phyloP scores from a whole-genome alignment of 345 rosid species.

The Citrus medica region DNA sequence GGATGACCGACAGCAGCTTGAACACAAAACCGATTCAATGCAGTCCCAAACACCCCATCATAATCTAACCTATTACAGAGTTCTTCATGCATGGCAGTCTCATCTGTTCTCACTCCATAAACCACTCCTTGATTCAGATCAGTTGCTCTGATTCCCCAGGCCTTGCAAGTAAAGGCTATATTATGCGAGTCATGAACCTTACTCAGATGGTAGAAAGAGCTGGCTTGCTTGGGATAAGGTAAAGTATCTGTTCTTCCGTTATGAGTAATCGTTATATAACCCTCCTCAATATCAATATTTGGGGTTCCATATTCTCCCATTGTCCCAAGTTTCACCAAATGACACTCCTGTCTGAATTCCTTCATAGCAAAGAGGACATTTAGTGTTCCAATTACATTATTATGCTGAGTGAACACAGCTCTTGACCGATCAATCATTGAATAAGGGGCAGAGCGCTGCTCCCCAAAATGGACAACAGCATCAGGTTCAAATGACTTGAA shows the following conservation, averaged over 20 bases:
- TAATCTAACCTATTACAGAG: conserved; percentile 81
- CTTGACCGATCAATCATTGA: conserved; percentile 96
- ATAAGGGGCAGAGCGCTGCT: conserved; percentile 95
- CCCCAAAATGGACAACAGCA: conserved; percentile 90
- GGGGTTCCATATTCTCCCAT: conserved; percentile 99
- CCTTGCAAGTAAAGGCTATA: conserved; percentile 98
- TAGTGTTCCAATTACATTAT: conserved; percentile 92
- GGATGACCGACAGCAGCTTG: conserved; percentile 98
- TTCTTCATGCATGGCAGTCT: conserved; percentile 88
- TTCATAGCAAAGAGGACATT: conserved; percentile 95
- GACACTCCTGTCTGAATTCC: conserved; percentile 84
- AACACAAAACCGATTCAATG: conserved; percentile 91
- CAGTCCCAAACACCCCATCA: conserved; percentile 95
- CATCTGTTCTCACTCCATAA: conserved; percentile 89
- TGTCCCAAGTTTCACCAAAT: conserved; percentile 92
- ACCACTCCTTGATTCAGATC: conserved; percentile 98
- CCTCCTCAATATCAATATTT: conserved; percentile 98
- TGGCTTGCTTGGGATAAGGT: conserved; percentile 98
- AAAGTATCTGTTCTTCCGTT: conserved; percentile 92
- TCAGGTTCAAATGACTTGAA: conserved; percentile 91
- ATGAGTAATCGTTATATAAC: conserved; percentile 86
- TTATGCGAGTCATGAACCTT: conserved; percentile 96
- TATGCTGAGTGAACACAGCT: conserved; percentile 86
- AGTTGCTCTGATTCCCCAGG: conserved; percentile 99
- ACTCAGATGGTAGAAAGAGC: conserved; percentile 98